phyloP scores from a whole-genome alignment of 2,329 filamentous ascomycete species.

The Venturiaceae sp. region DNA sequence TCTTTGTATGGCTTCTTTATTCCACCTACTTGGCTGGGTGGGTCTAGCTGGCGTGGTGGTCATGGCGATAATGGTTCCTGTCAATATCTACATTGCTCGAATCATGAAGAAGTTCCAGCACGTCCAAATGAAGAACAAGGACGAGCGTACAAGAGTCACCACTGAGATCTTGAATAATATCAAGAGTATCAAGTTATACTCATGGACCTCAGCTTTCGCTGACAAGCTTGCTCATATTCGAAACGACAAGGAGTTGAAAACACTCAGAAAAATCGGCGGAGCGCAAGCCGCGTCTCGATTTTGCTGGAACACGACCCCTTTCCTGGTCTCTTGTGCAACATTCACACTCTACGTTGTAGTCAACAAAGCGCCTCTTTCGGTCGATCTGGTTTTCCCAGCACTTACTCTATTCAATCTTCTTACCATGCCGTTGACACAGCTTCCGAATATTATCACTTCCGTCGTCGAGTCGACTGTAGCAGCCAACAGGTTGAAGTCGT shows the following conservation, averaged over 20 bases:
- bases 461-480: slow-evolving; percentile 7
- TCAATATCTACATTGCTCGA: slow-evolving; percentile 1
- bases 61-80: slow-evolving; percentile 3
- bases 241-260: slow-evolving; percentile 5
- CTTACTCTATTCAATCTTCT: slow-evolving; percentile 7
- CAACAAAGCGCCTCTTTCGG: slow-evolving; percentile 2
- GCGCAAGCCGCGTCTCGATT: slow-evolving; percentile 6
- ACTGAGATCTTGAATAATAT: slow-evolving; percentile 7
- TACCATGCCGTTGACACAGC: slow-evolving; percentile 3
- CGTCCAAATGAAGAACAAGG: slow-evolving; percentile 6
- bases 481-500: not conserved
- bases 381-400: slow-evolving; percentile 6
- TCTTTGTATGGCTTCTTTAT: slow-evolving; percentile 3
- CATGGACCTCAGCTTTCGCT: slow-evolving; percentile 7
- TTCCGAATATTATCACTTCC: slow-evolving; percentile 2
- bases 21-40: slow-evolving; percentile 5
- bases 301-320: slow-evolving; percentile 7
- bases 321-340: slow-evolving; percentile 5
- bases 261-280: slow-evolving; percentile 4
- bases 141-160: slow-evolving; percentile 4
- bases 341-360: slow-evolving; percentile 5
- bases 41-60: slow-evolving; percentile 1
- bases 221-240: slow-evolving; percentile 3
- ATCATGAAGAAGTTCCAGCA: slow-evolving; percentile 7
- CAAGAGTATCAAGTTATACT: slow-evolving; percentile 8